phyloP scores from a whole-genome alignment of 176 grass and related monocot species.

The Pharus latifolius region DNA sequence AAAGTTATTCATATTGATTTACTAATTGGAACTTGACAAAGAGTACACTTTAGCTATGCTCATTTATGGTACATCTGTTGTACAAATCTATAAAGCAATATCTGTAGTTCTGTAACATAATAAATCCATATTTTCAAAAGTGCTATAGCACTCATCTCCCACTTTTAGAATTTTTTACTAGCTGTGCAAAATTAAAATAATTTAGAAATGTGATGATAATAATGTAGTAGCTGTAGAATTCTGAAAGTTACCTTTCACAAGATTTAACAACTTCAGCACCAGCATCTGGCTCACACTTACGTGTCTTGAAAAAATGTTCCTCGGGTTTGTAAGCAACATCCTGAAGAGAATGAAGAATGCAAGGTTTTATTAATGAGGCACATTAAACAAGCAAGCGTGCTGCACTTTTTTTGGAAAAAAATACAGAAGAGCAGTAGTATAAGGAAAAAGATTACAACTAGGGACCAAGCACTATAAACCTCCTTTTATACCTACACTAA shows the following conservation, averaged over 20 bases:
- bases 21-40: background rate
- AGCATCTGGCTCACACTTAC: constrained; percentile 78
- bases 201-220: background rate
- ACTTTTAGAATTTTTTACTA: background rate
- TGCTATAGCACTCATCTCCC: background rate
- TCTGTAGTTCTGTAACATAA: background rate
- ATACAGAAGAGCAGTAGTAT: too few species aligned
- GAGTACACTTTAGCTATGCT: background rate
- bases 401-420: too few species aligned
- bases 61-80: background rate
- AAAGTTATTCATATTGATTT: too few species aligned
- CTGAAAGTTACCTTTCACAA: constrained; percentile 57
- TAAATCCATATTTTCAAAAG: background rate
- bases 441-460: too few species aligned
- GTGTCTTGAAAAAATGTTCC: constrained; percentile 52
- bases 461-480: too few species aligned
- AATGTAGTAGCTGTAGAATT: background rate
- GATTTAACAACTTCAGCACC: constrained; percentile 44
- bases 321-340: constrained; percentile 82
- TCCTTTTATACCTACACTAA: too few species aligned
- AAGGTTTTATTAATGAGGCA: background rate
- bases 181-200: background rate
- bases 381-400: too few species aligned
- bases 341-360: constrained; percentile 27
- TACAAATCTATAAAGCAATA: background rate